These are phyloP conservation scores for Exophiala oligosperma DNA, from an alignment of 2,329 filamentous ascomycete genomes.

Conservation along the genomic window DNA sequence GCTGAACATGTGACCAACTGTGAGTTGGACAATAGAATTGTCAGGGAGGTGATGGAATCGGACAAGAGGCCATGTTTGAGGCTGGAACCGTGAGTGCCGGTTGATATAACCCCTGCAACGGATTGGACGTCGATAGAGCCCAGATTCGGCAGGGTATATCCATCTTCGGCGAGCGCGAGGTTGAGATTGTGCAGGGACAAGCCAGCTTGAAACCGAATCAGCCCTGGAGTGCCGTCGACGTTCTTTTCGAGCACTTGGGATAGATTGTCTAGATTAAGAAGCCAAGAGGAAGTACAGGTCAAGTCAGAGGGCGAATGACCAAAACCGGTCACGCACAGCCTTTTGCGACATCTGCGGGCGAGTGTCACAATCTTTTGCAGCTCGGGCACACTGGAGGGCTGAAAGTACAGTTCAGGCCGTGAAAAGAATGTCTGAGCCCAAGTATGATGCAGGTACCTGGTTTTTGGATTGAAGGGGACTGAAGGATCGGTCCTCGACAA, in stretches of 20 bases:
- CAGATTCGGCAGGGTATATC: slow-evolving; percentile 84
- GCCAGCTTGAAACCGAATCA: slow-evolving; percentile 81
- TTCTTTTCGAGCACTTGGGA: slow-evolving; percentile 62
- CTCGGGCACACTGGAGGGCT: slow-evolving; percentile 75
- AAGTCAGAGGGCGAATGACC: slow-evolving; percentile 90
- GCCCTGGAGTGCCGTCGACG: slow-evolving; percentile 64
- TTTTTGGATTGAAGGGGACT: slow-evolving; percentile 74
- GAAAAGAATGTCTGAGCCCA: slow-evolving; percentile 94
- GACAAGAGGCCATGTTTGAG: slow-evolving; percentile 80
- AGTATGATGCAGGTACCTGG: slow-evolving; percentile 77
- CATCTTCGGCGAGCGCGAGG: slow-evolving; percentile 68
- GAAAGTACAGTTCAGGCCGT: slow-evolving; percentile 85
- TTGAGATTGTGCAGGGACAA: slow-evolving; percentile 78
- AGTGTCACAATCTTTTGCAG: slow-evolving; percentile 80
- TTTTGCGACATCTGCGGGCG: slow-evolving; percentile 76
- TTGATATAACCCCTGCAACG: slow-evolving; percentile 87
- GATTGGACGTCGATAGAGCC: slow-evolving; percentile 96
- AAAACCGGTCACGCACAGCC: slow-evolving; percentile 83
- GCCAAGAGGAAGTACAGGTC: slow-evolving; percentile 91
- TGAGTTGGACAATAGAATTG: slow-evolving; percentile 80
- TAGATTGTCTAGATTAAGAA: slow-evolving; percentile 88
- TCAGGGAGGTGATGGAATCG: slow-evolving; percentile 71
- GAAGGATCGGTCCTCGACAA: slow-evolving; percentile 59
- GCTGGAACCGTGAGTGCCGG: slow-evolving; percentile 89
- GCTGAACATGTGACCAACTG: slow-evolving; percentile 68